Evolutionary conservation across 352 stramenopile genomes (phyloP), one percentile per base, ranked within the genome.

Genomic region (Globisporangium lucens): DNA sequence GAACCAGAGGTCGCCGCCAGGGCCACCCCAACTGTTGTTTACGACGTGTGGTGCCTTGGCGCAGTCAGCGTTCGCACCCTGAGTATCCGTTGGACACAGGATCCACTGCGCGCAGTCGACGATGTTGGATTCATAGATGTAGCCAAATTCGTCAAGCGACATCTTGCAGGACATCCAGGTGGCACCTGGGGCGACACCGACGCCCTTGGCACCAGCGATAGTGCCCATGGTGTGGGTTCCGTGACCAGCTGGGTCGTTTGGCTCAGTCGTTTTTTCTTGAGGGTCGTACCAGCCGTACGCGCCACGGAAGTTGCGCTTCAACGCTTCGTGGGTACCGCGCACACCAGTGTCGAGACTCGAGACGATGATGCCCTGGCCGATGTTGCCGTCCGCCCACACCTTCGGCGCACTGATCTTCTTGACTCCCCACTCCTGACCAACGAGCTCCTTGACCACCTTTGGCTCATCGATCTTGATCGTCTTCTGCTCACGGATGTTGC

Each of bases 41-140:
- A 77, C 58, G 5, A 77, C 65, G 29, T 72, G 69, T 6, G 71
- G 69, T 5, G 65, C 64, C 55, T 71, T 71, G 47, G 35, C 47
- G 60, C 66, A 72, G 66, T 72, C 66, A 1, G 55, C 1, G 47
- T 74, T 56, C 1, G 55, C 69, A 30, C 69, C 69, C 7, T 76
- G 20, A 13, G 49, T 30, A 52, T 76, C 61, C 12, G 72, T 71
- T n/a, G 73, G 70, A 33, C 70, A 78, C 13, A 71, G 4, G 30
- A 78, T 63, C 53, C 73, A 76, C 59, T 78, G 67, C 60, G 63
- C 63, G 47, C 72, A 78, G 33, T 46, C 36, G 6, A 75, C 7
- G 22, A 78, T 49, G 52, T 70, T 56, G 1, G 60, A 57, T 57
- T 74, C 65, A 1, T 33, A 12, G 49, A 61, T 43, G 58, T 63